Conservation (phyloP, 495 filamentous ascomycete species). For the Podospora pseudoanserina region DNA sequence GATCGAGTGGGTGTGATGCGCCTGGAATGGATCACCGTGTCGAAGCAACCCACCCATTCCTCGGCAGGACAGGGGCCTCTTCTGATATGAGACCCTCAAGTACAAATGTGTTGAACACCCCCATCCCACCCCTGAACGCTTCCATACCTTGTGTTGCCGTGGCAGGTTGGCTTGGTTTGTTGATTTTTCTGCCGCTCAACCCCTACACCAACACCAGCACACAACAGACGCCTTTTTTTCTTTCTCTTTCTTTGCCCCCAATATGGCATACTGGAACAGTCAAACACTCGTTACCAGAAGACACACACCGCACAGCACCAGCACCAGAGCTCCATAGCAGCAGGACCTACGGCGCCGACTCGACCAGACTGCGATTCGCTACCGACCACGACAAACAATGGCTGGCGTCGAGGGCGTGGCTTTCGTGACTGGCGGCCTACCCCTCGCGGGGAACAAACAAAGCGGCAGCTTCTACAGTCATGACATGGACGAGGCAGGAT, state of each 20-base stretch:
- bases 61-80: slow-evolving; percentile 11
- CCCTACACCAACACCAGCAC: slow-evolving; percentile 10
- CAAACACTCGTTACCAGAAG: slow-evolving; percentile 11
- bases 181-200: slow-evolving; percentile 20
- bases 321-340: slow-evolving; percentile 1
- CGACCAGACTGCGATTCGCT: not conserved
- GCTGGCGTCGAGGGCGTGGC: slow-evolving; percentile 25
- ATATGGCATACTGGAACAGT: slow-evolving; percentile 19
- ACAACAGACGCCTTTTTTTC: slow-evolving; percentile 1
- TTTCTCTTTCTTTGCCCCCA: not conserved
- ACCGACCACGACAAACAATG: slow-evolving; percentile 21
- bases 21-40: slow-evolving; percentile 26
- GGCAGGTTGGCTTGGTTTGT: slow-evolving; percentile 27
- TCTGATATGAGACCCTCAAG: slow-evolving; percentile 13
- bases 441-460: slow-evolving; percentile 38
- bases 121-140: slow-evolving; percentile 10
- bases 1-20: not conserved
- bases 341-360: not conserved
- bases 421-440: slow-evolving; percentile 24
- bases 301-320: not conserved
- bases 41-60: slow-evolving; percentile 21
- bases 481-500: slow-evolving; percentile 34
- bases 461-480: slow-evolving; percentile 33
- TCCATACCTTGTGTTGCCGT: slow-evolving; percentile 30
- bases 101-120: slow-evolving; percentile 34